A percentile compares a stretch with the other conserved stretches of the same genome.
phyloP scores from a whole-genome alignment of 331 rosid species.

The Malus hybrid region DNA sequence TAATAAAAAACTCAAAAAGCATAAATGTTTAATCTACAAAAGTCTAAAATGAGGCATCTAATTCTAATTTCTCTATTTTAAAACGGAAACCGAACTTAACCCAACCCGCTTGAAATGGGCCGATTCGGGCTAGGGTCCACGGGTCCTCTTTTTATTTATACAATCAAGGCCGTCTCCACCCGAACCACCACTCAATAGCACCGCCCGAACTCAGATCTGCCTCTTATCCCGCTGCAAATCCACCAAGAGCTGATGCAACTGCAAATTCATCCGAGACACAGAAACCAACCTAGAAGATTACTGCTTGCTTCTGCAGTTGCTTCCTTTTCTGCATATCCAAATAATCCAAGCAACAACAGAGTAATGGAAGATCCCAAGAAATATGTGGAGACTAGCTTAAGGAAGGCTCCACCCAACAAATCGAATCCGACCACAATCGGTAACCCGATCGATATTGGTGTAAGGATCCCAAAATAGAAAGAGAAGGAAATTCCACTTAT shows the following conservation, averaged over 20 bases:
- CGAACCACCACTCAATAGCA: too few species aligned
- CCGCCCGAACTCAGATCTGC: too few species aligned
- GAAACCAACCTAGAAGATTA: slow-evolving; percentile 32
- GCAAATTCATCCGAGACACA: slow-evolving; percentile 16
- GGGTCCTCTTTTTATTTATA: too few species aligned
- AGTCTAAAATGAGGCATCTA: too few species aligned
- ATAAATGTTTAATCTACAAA: too few species aligned
- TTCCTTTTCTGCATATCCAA: slow-evolving; percentile 25
- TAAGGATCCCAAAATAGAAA: slow-evolving; percentile 25
- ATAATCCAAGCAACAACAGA: slow-evolving; percentile 4
- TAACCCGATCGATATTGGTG: slow-evolving; percentile 10
- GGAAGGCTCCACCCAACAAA: slow-evolving; percentile 49
- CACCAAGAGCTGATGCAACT: slow-evolving; percentile 7
- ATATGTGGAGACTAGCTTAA: slow-evolving; percentile 40
- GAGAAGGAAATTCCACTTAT: neutral
- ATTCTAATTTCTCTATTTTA: too few species aligned
- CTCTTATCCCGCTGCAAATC: neutral
- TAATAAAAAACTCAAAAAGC: too few species aligned
- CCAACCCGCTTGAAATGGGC: too few species aligned
- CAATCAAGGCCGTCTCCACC: too few species aligned
- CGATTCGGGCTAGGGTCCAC: too few species aligned
- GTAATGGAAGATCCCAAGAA: slow-evolving; percentile 27
- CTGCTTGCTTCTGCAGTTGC: slow-evolving; percentile 18
- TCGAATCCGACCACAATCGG: slow-evolving; percentile 69
- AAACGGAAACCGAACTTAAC: too few species aligned